phyloP scores from a whole-genome alignment of 1,139 yeast genomes.

The Lodderomyces theae region DNA sequence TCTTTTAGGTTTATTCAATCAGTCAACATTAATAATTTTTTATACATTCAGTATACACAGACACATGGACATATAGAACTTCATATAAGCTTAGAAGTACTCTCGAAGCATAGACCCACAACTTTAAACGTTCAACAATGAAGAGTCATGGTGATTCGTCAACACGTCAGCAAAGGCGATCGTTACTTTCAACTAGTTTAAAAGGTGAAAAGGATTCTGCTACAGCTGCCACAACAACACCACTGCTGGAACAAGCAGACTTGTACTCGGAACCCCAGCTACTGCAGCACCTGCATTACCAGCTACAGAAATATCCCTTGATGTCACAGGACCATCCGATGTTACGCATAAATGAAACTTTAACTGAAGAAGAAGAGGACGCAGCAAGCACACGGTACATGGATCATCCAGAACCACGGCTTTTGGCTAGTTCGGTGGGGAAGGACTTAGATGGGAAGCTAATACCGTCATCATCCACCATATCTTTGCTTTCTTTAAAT shows the following conservation, averaged over 20 bases:
- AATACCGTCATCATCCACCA: slow-evolving; percentile 54
- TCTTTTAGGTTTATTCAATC: no score
- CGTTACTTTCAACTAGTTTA: slow-evolving; percentile 27
- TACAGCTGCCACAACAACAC: not conserved
- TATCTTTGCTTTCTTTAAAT: slow-evolving; percentile 50
- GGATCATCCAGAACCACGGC: slow-evolving; percentile 52
- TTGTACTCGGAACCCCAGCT: no score
- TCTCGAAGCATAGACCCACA: not conserved
- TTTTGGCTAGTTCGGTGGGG: slow-evolving; percentile 55
- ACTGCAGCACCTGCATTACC: slow-evolving; percentile 2
- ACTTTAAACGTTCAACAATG: not conserved
- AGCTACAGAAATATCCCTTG: slow-evolving; percentile 3
- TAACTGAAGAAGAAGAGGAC: not conserved
- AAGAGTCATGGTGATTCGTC: not conserved
- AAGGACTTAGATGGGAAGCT: slow-evolving; percentile 47
- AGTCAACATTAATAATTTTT: no score
- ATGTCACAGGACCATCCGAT: slow-evolving; percentile 5
- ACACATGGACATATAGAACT: no score
- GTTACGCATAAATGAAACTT: slow-evolving; percentile 7
- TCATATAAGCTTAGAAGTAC: no score
- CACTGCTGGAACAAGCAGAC: slow-evolving; percentile 2
- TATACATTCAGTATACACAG: no score
- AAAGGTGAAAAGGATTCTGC: slow-evolving; percentile 20
- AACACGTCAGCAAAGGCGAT: slow-evolving; percentile 15
- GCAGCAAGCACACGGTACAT: slow-evolving; percentile 7